phyloP scores from a whole-genome alignment of 2,329 filamentous ascomycete species.

The Didymella keratinophila region DNA sequence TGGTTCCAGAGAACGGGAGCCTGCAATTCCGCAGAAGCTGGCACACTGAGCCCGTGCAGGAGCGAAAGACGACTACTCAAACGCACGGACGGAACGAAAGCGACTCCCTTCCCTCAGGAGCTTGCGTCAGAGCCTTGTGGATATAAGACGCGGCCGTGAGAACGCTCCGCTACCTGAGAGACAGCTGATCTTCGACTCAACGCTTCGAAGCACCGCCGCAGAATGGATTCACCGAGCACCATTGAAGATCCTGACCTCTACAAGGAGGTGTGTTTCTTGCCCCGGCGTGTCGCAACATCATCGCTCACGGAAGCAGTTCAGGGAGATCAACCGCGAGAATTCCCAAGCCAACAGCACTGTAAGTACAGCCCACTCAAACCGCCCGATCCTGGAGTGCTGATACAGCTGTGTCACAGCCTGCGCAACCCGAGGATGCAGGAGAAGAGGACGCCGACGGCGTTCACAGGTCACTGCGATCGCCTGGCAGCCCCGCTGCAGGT shows the following conservation, averaged over 20 bases:
- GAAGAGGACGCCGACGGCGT: neutral
- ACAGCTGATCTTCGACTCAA: neutral
- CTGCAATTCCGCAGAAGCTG: too few relatives aligned
- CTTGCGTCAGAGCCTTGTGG: conserved; percentile 1
- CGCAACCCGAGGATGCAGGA: neutral
- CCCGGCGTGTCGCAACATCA: neutral
- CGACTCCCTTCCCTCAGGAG: neutral
- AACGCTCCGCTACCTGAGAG: neutral
- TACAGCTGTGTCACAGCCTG: neutral
- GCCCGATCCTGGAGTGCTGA: neutral
- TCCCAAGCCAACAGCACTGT: neutral
- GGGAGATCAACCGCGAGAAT: neutral
- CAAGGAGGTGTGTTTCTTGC: neutral
- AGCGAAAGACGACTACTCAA: neutral
- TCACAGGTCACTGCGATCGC: neutral
- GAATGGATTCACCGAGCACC: neutral
- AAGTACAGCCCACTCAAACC: neutral
- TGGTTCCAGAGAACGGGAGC: too few relatives aligned
- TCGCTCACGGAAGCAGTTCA: neutral
- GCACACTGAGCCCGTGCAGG: neutral
- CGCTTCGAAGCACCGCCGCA: neutral
- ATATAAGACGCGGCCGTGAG: neutral
- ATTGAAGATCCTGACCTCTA: neutral
- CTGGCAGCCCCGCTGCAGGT: neutral
- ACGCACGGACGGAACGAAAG: neutral